Evolutionary conservation across 2,329 filamentous ascomycete species (phyloP).

Genomic region (Aspergillus piperis): DNA sequence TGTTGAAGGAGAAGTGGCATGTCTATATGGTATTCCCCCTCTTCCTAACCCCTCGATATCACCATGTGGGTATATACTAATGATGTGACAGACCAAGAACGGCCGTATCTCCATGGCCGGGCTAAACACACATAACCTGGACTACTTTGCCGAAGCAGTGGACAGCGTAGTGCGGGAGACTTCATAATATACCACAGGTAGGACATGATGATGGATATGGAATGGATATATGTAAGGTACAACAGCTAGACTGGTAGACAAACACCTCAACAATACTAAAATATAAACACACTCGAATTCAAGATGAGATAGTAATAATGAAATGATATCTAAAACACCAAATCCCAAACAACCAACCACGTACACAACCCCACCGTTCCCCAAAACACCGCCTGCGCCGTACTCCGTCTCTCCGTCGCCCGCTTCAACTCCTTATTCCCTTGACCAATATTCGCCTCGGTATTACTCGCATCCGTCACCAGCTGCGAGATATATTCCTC

Average conservation of each 20-base stretch:
- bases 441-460: constrained; percentile 80
- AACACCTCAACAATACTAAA: background rate
- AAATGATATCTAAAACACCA: constrained; percentile 55
- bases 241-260: background rate
- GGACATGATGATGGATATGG: background rate
- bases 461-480: constrained; percentile 77
- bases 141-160: constrained; percentile 88
- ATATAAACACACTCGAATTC: background rate
- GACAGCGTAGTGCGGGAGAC: constrained; percentile 71
- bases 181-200: constrained; percentile 18
- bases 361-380: constrained; percentile 74
- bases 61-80: constrained; percentile 7
- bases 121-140: constrained; percentile 87
- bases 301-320: background rate
- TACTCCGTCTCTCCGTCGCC: constrained; percentile 70
- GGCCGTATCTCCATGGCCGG: constrained; percentile 98
- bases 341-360: constrained; percentile 75
- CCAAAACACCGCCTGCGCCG: constrained; percentile 77
- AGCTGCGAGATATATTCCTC: constrained; percentile 87
- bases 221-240: background rate
- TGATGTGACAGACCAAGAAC: constrained; percentile 71
- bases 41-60: no score
- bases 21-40: constrained; percentile 49
- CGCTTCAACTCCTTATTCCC: constrained; percentile 91
- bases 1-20: constrained; percentile 51